Evolutionary conservation across 352 stramenopile genomes (phyloP), one percentile per base, ranked within the genome.

Genomic region (Phytophthora uliginosa): DNA sequence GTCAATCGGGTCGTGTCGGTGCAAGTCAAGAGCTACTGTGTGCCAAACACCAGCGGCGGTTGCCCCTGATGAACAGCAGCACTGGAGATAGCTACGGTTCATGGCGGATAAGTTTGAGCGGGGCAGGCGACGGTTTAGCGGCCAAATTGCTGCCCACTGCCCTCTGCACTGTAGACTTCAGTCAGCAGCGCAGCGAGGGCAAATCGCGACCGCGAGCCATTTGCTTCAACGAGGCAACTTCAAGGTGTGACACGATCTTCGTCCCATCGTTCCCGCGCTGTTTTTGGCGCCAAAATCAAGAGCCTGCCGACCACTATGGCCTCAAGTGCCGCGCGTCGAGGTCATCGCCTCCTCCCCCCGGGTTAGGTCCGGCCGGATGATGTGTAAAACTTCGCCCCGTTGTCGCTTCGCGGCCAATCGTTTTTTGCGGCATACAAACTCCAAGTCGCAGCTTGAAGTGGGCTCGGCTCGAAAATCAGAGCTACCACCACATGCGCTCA

Each of bases 401-500:
- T 73, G 66, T 73, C 18, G 59, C 52, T 63, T 73, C 58, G 38
- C 12, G 6, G 60, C 67, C 60, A 69, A 51, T 70, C 60, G 54
- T 73, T 59, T 36, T 4, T 13, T 22, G 26, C 12, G 52, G 45
- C 38, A 71, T 74, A 74, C 67, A 74, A 74, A 74, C 61, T 56
- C 54, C 45, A 61, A 71, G 67, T 70, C 26, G 34, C 17, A 74
- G 67, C 45, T 71, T 74, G 67, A 74, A 74, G 67, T 74, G 22
- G 66, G 12, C 13, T 13, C 20, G 12, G 28, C 57, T 42, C 26
- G 51, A 42, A 59, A 59, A 40, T 59, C 50, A 55, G 12, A 33
- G 24, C 51, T 58, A 58, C 34, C 36, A 20, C 51, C 31, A 36
- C n/a, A 17, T 42, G 36, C 36, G 36, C 42, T 50, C 42, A 50